Percentiles rank a stretch among this genome's conserved stretches.
Conservation (phyloP, 1,139 yeast genomes). For the Geotrichum histeridarum region DNA sequence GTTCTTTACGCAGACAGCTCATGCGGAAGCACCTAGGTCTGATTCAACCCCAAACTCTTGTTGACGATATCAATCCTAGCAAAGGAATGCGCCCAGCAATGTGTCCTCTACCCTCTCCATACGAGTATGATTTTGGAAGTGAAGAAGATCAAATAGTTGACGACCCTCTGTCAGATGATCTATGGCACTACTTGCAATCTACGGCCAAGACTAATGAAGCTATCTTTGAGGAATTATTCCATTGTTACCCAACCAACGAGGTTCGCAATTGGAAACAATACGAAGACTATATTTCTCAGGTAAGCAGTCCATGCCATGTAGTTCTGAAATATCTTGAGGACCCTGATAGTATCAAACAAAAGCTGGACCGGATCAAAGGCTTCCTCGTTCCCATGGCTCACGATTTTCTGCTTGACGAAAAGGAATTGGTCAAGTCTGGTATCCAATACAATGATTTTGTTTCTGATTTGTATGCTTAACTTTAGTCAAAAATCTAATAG, state of each 20-base stretch:
- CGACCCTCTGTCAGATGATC: constrained; percentile 21
- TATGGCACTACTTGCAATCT: constrained; percentile 19
- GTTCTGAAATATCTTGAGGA: constrained; percentile 16
- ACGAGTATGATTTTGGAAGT: constrained; percentile 22
- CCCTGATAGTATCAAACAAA: constrained; percentile 16
- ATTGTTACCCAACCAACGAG: constrained; percentile 21
- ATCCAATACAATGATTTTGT: constrained; percentile 23
- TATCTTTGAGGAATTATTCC: constrained; percentile 23
- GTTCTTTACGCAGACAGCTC: constrained; percentile 22
- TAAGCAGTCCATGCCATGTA: constrained; percentile 20
- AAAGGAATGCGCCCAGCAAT: constrained; percentile 15
- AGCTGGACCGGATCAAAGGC: constrained; percentile 19
- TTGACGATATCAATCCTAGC: constrained; percentile 16
- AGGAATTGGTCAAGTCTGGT: constrained; percentile 21
- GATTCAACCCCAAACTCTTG: constrained; percentile 16
- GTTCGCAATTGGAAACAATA: constrained; percentile 21
- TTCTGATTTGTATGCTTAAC: constrained; percentile 20
- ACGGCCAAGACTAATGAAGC: constrained; percentile 18
- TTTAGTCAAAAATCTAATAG: background rate
- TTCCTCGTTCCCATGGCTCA: constrained; percentile 22
- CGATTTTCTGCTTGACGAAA: constrained; percentile 22
- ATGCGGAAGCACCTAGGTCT: constrained; percentile 23
- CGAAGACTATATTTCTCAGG: constrained; percentile 11
- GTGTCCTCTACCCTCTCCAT: constrained; percentile 19
- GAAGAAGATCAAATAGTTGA: constrained; percentile 21